Evolutionary conservation across 2,329 filamentous ascomycete species (phyloP).

Genomic region (Botryotinia narcissicola): DNA sequence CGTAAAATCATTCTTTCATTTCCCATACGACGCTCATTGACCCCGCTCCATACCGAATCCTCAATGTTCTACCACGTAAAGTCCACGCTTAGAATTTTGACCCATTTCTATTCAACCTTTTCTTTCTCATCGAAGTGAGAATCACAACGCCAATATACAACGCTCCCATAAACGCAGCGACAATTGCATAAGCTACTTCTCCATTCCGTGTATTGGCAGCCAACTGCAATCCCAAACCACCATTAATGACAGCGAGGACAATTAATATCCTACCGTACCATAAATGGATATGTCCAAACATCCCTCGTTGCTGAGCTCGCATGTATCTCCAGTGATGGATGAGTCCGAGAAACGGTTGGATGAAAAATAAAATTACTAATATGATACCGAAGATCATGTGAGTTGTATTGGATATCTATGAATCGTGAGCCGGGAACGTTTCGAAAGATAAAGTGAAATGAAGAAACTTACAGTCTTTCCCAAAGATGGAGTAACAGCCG

Average conservation of each 20-base stretch:
- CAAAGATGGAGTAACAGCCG: background rate
- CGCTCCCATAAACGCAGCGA: conserved; percentile 50
- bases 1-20: background rate
- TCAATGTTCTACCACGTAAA: background rate
- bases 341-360: conserved; percentile 59
- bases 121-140: conserved; percentile 23
- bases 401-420: conserved; percentile 50
- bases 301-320: conserved; percentile 47
- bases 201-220: conserved; percentile 43
- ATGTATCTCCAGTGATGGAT: conserved; percentile 56
- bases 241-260: conserved; percentile 59
- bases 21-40: too few relatives aligned
- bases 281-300: conserved; percentile 56
- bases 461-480: conserved; percentile 41
- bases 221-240: conserved; percentile 58
- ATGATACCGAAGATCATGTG: conserved; percentile 58
- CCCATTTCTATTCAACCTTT: background rate
- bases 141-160: conserved; percentile 43
- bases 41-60: too few relatives aligned
- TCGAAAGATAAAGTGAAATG: background rate
- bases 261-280: conserved; percentile 62
- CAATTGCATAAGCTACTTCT: conserved; percentile 54
- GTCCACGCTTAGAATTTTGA: background rate
- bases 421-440: background rate
- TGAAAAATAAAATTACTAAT: conserved; percentile 51